Conservation (phyloP, 31 red algal species). For the Porphyra umbilicalis region DNA sequence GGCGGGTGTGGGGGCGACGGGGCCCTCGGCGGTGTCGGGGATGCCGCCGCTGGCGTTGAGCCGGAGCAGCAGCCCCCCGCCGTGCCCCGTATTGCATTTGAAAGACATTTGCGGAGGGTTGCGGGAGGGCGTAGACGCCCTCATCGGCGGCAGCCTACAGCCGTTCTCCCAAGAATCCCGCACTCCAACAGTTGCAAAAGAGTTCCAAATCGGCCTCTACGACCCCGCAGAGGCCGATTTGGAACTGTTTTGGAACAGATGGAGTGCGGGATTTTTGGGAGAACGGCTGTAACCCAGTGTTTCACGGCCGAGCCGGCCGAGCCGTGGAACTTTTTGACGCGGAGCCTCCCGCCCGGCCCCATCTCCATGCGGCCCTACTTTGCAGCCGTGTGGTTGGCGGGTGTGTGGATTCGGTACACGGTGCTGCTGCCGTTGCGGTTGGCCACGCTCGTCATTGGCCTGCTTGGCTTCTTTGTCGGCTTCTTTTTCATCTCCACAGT, state of each 20-base stretch:
- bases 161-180: no score
- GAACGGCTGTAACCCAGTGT: slow-evolving; percentile 34
- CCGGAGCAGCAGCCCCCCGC: background rate
- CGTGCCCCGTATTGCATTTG: no score
- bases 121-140: slow-evolving; percentile 56
- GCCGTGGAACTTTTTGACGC: slow-evolving; percentile 85
- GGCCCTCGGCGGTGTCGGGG: background rate
- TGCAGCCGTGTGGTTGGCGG: slow-evolving; percentile 57
- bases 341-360: slow-evolving; percentile 40
- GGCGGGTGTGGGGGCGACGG: background rate
- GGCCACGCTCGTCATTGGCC: slow-evolving; percentile 31
- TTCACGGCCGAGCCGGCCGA: slow-evolving; percentile 64
- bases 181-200: no score
- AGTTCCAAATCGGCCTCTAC: no score
- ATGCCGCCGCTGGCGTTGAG: background rate
- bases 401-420: slow-evolving; percentile 79
- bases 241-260: no score
- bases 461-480: slow-evolving; percentile 13
- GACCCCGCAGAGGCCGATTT: no score
- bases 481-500: slow-evolving; percentile 28
- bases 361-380: slow-evolving; percentile 51
- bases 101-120: slow-evolving; percentile 38
- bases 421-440: slow-evolving; percentile 73
- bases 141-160: slow-evolving; percentile 71
- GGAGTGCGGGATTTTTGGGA: no score